Base-by-base conservation (phyloP, 2,329 filamentous ascomycete species). In the Colletotrichum tabaci region DNA sequence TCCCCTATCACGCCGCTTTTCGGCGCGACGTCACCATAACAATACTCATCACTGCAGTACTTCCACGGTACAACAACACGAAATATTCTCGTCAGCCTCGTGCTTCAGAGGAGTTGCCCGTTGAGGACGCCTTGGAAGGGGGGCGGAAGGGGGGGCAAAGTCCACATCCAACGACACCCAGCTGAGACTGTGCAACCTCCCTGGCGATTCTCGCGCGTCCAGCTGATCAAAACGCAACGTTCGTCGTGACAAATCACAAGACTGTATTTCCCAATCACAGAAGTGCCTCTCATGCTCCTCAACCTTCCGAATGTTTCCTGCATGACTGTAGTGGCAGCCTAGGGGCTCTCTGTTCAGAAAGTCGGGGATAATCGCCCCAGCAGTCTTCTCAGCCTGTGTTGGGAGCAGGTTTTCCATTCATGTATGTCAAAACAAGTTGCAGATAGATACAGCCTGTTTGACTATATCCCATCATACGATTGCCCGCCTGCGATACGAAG, bases 101-200 rank as follows among this genome's bases (percentile, higher is more conserved):
- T 53, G 46, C 58, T 26, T 58, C 44, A 52, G 26, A 49, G 23
- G 23, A 55, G 12, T 35, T 55, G 52, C 58, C 47, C 26, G 40
- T 55, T 47, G 53, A 38, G 49, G 23, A 47, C 49, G n/a, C 52
- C 21, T 52, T 15, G 7, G 40, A 40, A 40, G 65, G 58, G 63
- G 69, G 65, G 65, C 47, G 38, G 61, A 62, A 40, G 46, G 65
- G 58, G 63, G 69, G 65, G 66, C 47, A 46, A 67, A 62, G 53
- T 60, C 65, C 69, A 72, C 69, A 69, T 69, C 8, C 44, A 60
- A 69, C 58, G 60, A 55, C n/a, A 72, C 65, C 69, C 47, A 69
- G 46, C 65, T 69, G 69, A 72, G 44, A 72, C 65, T 64, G 60
- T 72, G 46, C 69, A 35, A 64, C 69, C 65, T 64, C 40, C 21